phyloP scores from a whole-genome alignment of 176 grass and related monocot genomes.

The Aegilops tauschii region DNA sequence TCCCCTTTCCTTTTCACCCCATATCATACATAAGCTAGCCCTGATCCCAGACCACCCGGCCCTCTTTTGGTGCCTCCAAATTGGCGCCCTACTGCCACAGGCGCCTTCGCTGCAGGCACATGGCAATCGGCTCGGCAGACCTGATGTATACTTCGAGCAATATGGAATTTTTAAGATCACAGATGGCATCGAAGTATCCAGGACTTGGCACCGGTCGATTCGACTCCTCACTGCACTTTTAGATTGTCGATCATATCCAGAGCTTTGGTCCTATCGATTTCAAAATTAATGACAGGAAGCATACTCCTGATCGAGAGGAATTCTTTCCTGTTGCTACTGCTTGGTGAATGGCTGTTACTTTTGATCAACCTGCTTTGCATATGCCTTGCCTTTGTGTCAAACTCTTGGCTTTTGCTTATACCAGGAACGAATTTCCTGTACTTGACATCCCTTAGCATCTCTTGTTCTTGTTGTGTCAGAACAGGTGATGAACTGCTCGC shows the following conservation, averaged over 20 bases:
- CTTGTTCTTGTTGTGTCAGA: constrained; percentile 89
- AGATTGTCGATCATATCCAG: constrained; percentile 87
- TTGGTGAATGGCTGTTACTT: constrained; percentile 93
- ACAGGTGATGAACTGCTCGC: constrained; percentile 51
- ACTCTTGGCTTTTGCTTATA: constrained; percentile 96
- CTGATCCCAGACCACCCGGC: constrained; percentile 17
- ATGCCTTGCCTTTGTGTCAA: constrained; percentile 54
- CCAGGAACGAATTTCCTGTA: constrained; percentile 83
- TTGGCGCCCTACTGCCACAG: background rate
- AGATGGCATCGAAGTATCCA: background rate
- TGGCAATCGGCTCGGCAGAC: background rate
- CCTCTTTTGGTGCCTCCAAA: background rate
- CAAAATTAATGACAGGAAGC: constrained; percentile 86
- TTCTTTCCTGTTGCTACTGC: constrained; percentile 65
- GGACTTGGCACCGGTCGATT: background rate
- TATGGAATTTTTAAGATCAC: constrained; percentile 26
- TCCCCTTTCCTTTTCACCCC: constrained; percentile 10
- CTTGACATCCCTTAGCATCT: constrained; percentile 87
- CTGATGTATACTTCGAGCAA: constrained; percentile 16
- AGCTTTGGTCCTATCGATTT: constrained; percentile 73
- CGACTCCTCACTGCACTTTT: constrained; percentile 41
- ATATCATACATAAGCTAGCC: constrained; percentile 50
- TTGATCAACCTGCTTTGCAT: constrained; percentile 77
- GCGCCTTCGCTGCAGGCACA: background rate
- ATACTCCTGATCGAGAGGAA: constrained; percentile 59